Base-by-base conservation (phyloP, 1,284 basidiomycete genomes). In the Agroathelia rolfsii region DNA sequence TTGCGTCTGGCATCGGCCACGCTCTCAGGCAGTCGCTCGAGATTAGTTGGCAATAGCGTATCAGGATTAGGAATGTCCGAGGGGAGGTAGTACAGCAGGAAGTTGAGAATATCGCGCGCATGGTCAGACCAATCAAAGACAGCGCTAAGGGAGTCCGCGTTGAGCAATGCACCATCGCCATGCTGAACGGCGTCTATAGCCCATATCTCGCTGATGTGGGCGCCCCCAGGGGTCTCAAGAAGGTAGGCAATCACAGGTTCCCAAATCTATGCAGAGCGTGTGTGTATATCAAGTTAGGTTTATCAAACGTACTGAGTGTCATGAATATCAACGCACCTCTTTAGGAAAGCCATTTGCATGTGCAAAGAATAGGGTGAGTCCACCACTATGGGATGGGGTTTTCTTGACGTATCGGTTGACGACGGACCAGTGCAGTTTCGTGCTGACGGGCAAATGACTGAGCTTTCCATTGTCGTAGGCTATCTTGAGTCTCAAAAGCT, bases 261-360 rank as follows among this genome's bases (percentile, higher is more conserved):
- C 73, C 78, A 87, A 19, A 65, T 72, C 73, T 80, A 43, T 34
- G n/a, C 13, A n/a, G n/a, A 11, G 6, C 1, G 32, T 28, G 30
- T 16, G 5, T 20, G 9, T 9, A 16, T 20, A 3, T 22, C 4
- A n/a, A 19, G 18, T 19, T 30, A 9, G 23, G 9, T 19, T 14
- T 24, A 14, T 24, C 26, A 18, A n/a, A 8, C 19, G 12, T n/a
- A 3, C 3, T 4, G 9, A 21, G 7, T 13, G 9, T 14, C 5
- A 10, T 26, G 12, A 16, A 8, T 6, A 16, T n/a, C 13, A 7
- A 46, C 69, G 40, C 36, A 76, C 84, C 71, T 88, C 82, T 54
- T 89, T 89, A 41, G 75, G 73, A 44, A 90, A 76, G 6, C 87
- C 86, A 51, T 82, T 89, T 1, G 82, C 85, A 47, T 89, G 86